Base-by-base conservation (phyloP, 2,329 filamentous ascomycete species). In the Penicillium sp. region DNA sequence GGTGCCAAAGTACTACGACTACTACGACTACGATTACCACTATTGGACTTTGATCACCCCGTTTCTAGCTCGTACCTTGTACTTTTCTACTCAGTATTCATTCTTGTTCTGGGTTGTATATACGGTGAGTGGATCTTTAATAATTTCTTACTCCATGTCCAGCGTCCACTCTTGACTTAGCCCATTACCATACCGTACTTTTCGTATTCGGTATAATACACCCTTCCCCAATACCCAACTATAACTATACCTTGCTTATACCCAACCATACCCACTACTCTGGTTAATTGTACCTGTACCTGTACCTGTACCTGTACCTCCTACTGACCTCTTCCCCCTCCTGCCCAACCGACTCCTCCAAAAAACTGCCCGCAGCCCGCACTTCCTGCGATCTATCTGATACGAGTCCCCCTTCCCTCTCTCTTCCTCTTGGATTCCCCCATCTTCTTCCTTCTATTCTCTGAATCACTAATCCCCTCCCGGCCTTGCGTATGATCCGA, bases 361-460 rank as follows among this genome's bases (percentile, higher is more conserved):
- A 53, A 37, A 37, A 37, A 49, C 45, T 49, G 45, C 44, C 44
- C 44, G 24, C 44, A 45, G 12, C 30, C 30, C 30, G 30, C 30
- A 33, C 3, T 33, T 33, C 9, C 45, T 64, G 45, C 60, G 62
- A 65, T 71, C 66, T 66, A 64, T 68, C 64, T 65, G 58, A 65
- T 68, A 61, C 56, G 44, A 28, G 17, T 49, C 10, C 30, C n/a
- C 12, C 53, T 61, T 54, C 50, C 59, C 42, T 54, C n/a, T 24
- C 10, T 33, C 50, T 40, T 35, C 44, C 37, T 37, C 28, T 49
- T 17, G 8, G n/a, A 22, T 24, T 22, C 15, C 35, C 35, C 35
- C 22, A 26, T 15, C n/a, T 10, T 22, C 7, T 44, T 33, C 9
- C 10, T 51, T 33, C 22, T 24, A 13, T 37, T 37, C 35, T 37